Evolutionary conservation across 1,284 basidiomycete species (phyloP).

Genomic region (Leccinum pseudoinsigne): DNA sequence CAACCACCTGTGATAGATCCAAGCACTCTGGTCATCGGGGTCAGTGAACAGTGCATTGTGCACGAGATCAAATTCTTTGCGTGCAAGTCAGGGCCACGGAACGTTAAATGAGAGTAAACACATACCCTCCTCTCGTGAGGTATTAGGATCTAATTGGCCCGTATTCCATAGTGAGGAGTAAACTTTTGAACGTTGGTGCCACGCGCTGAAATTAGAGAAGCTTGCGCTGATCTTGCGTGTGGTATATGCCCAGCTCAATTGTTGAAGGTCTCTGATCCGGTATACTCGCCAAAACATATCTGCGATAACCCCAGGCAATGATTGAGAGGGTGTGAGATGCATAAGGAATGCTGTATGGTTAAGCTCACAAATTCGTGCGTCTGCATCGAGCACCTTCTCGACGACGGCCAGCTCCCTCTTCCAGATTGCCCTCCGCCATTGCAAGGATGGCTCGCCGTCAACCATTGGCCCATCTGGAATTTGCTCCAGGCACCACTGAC

Average conservation of each 20-base stretch:
- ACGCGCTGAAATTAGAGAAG: slow-evolving; percentile 98
- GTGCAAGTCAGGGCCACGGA: neutral
- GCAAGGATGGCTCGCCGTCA: slow-evolving; percentile 42
- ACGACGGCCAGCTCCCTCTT: slow-evolving; percentile 80
- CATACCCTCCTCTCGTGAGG: slow-evolving; percentile 68
- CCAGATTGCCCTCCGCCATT: slow-evolving; percentile 81
- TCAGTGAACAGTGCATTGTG: slow-evolving; percentile 97
- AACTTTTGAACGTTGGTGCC: slow-evolving; percentile 95
- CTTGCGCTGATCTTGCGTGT: slow-evolving; percentile 90
- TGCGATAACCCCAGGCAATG: slow-evolving; percentile 90
- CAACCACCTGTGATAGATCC: slow-evolving; percentile 98
- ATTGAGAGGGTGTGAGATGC: slow-evolving; percentile 49
- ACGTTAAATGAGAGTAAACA: neutral
- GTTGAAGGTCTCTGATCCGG: slow-evolving; percentile 52
- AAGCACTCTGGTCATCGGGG: slow-evolving; percentile 94
- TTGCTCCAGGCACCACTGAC: slow-evolving; percentile 88
- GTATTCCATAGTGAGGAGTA: slow-evolving; percentile 68
- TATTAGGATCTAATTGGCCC: slow-evolving; percentile 47
- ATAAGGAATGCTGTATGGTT: neutral
- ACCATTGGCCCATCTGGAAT: slow-evolving; percentile 68
- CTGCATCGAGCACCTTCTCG: slow-evolving; percentile 87
- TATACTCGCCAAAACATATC: slow-evolving; percentile 77
- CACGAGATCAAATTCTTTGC: slow-evolving; percentile 86
- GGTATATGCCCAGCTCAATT: slow-evolving; percentile 78
- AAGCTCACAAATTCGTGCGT: slow-evolving; percentile 87